phyloP scores from a whole-genome alignment of 495 filamentous ascomycete species.

The Xylaria sp. region DNA sequence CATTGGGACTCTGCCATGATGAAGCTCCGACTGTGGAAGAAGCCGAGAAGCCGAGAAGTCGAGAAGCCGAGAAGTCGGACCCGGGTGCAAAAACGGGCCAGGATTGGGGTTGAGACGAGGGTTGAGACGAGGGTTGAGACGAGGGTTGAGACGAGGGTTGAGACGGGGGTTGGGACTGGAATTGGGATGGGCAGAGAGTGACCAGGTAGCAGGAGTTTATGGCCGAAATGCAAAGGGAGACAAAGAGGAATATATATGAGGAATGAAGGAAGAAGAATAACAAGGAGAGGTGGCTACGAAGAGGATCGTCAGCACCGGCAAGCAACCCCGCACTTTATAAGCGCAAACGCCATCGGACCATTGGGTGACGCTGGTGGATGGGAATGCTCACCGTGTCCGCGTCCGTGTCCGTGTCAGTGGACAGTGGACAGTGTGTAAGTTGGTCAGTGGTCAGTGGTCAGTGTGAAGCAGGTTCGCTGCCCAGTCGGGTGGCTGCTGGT shows the following conservation, averaged over 20 bases:
- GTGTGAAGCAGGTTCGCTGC: background rate
- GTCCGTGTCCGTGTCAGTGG: too few relatives aligned
- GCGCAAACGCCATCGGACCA: constrained; percentile 12
- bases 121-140: background rate
- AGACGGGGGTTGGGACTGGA: background rate
- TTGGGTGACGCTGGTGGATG: constrained; percentile 22
- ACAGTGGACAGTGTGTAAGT: too few relatives aligned
- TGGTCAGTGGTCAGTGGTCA: too few relatives aligned
- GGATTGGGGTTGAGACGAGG: too few relatives aligned
- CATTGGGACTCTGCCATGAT: constrained; percentile 49
- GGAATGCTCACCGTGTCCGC: background rate
- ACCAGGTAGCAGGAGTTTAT: background rate
- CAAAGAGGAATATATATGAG: background rate
- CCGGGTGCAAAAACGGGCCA: too few relatives aligned
- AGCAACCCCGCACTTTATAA: constrained; percentile 29
- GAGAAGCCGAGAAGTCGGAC: too few relatives aligned
- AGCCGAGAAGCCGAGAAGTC: background rate
- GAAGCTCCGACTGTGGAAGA: background rate
- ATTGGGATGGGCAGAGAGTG: background rate
- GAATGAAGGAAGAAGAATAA: background rate
- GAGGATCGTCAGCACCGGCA: background rate
- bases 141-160: background rate
- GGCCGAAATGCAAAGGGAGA: background rate
- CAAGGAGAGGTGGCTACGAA: background rate
- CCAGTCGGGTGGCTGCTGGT: constrained; percentile 4